Base-by-base conservation (phyloP, 495 filamentous ascomycete genomes). In the Podospora fimiseda region DNA sequence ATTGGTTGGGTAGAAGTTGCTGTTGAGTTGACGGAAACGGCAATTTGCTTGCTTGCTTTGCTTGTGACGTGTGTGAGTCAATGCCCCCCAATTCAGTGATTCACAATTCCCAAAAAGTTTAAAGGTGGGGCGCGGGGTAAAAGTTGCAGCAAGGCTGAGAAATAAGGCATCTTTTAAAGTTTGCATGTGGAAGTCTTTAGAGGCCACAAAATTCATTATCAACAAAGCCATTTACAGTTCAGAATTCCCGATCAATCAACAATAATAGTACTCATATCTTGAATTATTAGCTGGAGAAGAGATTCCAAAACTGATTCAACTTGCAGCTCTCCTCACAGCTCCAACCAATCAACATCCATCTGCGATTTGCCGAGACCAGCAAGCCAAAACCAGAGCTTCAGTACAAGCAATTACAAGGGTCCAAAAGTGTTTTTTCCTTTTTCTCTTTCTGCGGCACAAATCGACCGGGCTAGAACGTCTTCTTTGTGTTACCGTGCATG, bases 401-500 rank as follows among this genome's bases (percentile, higher is more conserved):
- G n/a, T n/a, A n/a, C 43, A 14, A 22, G 6, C 1, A 6, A 14
- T 4, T 13, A 45, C 19, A 20, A 45, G 51, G 44, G 51, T 30
- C 36, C 14, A 27, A 22, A n/a, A n/a, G n/a, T n/a, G n/a, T n/a
- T n/a, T n/a, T n/a, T n/a, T n/a, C n/a, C n/a, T n/a, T n/a, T n/a
- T n/a, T n/a, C n/a, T 38, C 37, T 50, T 47, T 45, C 51, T 52
- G 56, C 52, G 56, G 38, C 20, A 47, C 21, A 23, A 62, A 62
- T 60, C 38, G 60, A 38, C 60, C 57, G 21, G 57, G 50, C 60
- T 39, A 60, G 59, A 61, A 58, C 55, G 39, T 54, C 43, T 18
- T 20, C n/a, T 9, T n/a, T n/a, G n/a, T n/a, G n/a, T n/a, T n/a
- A n/a, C n/a, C n/a, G n/a, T n/a, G n/a, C n/a, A n/a, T n/a, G n/a